Conservation (phyloP, 1,139 yeast species). For the Protomyces inouyei region DNA sequence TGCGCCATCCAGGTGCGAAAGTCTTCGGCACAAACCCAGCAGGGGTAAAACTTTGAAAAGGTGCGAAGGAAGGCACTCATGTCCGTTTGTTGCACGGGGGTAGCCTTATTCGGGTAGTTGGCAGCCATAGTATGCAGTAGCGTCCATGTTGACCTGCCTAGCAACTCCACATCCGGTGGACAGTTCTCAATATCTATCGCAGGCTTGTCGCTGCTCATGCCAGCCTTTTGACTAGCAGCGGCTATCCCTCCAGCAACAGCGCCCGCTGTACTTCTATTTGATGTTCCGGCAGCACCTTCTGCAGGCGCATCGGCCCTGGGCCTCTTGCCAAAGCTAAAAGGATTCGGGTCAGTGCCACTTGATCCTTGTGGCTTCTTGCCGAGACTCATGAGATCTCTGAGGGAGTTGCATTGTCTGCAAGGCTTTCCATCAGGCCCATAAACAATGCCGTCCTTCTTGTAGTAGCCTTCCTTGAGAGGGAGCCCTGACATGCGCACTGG, state of each 20-base stretch:
- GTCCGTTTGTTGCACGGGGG: constrained; percentile 58
- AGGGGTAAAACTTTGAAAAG: constrained; percentile 82
- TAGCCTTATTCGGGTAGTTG: constrained; percentile 69
- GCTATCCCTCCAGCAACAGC: neutral
- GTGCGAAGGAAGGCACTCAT: constrained; percentile 63
- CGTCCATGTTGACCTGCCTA: constrained; percentile 92
- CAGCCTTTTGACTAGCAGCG: neutral
- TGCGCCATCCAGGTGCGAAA: constrained; percentile 58
- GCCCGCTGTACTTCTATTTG: no score
- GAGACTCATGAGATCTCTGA: constrained; percentile 17
- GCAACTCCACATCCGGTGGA: constrained; percentile 79
- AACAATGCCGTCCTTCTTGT: constrained; percentile 19
- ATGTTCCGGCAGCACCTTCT: neutral
- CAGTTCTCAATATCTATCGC: constrained; percentile 47
- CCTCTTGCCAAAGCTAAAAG: constrained; percentile 19
- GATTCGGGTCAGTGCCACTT: constrained; percentile 4
- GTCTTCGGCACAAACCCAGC: constrained; percentile 90
- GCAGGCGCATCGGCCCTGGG: neutral
- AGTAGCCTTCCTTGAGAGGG: constrained; percentile 12
- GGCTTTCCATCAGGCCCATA: constrained; percentile 27
- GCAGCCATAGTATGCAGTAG: constrained; percentile 88
- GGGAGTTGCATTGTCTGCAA: constrained; percentile 17
- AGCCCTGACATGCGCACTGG: constrained; percentile 1
- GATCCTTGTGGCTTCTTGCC: neutral
- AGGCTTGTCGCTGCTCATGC: constrained; percentile 6